Evolutionary conservation across 108 stramenopile species (phyloP), one percentile per base, ranked within the genome.

Genomic region (Fragilaria radians): DNA sequence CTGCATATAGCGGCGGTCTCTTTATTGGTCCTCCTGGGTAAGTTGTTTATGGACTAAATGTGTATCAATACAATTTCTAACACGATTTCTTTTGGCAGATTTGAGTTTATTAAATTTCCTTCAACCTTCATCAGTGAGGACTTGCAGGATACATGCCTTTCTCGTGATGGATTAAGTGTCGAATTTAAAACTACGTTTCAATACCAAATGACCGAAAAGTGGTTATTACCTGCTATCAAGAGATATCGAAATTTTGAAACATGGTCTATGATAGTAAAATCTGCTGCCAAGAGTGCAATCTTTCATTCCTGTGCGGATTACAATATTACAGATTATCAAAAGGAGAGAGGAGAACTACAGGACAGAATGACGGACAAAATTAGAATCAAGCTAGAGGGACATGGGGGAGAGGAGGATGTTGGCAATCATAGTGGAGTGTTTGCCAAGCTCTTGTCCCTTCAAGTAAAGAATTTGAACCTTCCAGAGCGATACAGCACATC

Each of bases 61-160:
- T 42, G 14, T 42, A 42, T 42, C 36, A 14, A 42, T 42, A 11
- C 36, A 14, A 14, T 42, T 42, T 42, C 36, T 42, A 42, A 42
- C 36, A n/a, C 54, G 54, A 42, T 42, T 42, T 14, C 11, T 42
- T 14, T 42, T 14, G 14, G 7, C 36, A 65, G 72, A 7, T 78
- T 68, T 63, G 29, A 48, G 22, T 76, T 80, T 48, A 66, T 80
- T 56, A 80, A 80, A 45, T 80, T 80, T 49, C 74, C 79, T 9
- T 73, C 74, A n/a, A 76, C 72, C 9, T 76, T 62, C 42, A 59
- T 76, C 26, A 72, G 63, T 24, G 65, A 52, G 4, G 71, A 72
- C 55, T 33, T 74, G 17, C 45, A 61, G 0, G 52, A 60, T 46
- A 66, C 63, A 11, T 80, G 79, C 48, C 63, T 80, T 11, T 76